These are phyloP conservation scores for Artemisia argyi DNA, from an alignment of 129 eudicot species.

Conservation along the genomic window DNA sequence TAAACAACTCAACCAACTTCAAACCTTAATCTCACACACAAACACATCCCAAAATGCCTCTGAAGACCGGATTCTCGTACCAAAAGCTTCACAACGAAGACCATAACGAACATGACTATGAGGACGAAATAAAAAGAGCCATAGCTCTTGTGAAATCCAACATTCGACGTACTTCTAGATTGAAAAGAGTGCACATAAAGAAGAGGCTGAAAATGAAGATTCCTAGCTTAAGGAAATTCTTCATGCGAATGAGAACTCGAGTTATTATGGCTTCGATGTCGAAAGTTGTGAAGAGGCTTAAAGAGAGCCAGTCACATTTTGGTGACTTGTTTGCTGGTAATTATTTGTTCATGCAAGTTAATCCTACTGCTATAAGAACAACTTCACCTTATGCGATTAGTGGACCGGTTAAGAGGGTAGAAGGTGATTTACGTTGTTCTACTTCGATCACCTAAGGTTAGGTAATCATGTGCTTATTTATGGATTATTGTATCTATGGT, in stretches of 20 bases:
- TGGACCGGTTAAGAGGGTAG: conserved; percentile 28
- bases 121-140: conserved; percentile 20
- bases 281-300: conserved; percentile 63
- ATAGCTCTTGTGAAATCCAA: conserved; percentile 31
- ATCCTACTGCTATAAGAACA: conserved; percentile 57
- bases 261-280: conserved; percentile 45
- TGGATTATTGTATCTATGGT: not conserved
- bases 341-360: conserved; percentile 84
- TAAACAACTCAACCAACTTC: conserved; percentile 12
- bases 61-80: conserved; percentile 47
- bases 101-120: conserved; percentile 27
- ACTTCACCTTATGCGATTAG: conserved; percentile 25
- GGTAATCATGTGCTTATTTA: not conserved
- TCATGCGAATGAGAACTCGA: conserved; percentile 44
- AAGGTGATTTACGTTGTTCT: conserved; percentile 18
- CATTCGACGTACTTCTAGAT: conserved; percentile 30
- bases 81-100: conserved; percentile 44
- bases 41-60: conserved; percentile 10
- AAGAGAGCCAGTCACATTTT: conserved; percentile 69
- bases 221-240: conserved; percentile 53
- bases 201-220: conserved; percentile 55
- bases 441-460: conserved; percentile 15
- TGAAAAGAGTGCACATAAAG: conserved; percentile 40
- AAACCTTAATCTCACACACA: not conserved
- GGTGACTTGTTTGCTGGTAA: conserved; percentile 93